Base-by-base conservation (phyloP, 805 yeast genomes). In the Cyberlindnera mrakii region DNA sequence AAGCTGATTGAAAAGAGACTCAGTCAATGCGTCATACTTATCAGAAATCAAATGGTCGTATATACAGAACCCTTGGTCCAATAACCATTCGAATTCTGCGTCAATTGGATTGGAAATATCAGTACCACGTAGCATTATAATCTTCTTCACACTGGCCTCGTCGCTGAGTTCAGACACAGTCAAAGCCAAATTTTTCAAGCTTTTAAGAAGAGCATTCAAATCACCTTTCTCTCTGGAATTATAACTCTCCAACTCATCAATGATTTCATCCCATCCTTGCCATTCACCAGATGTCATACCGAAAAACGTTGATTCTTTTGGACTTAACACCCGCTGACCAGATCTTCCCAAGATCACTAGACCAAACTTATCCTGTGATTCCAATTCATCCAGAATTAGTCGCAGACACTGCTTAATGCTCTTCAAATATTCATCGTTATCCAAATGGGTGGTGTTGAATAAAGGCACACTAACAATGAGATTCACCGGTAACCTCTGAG, bases 211-310 rank as follows among this genome's bases (percentile, higher is more conserved):
- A 6, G 37, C 30, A 16, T 15, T 19, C 30, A 45, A 6, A 20
- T 38, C 33, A 19, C 39, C 31, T 9, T 20, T 32, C 15, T 35
- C 23, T 30, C 36, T 37, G 6, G 47, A 37, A n/a, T 27, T n/a
- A 35, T 48, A 48, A 2, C 68, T 62, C 32, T 60, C 52, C 8
- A 74, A 44, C 9, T 63, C 68, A n/a, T 61, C 57, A 19, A 74
- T 51, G 18, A 75, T 51, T 4, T 66, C 67, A 30, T 63, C 62
- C 77, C 80, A 74, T 1, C 77, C 78, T 11, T 63, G 58, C 80
- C 80, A 77, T 4, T 50, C 49, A 13, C 66, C 57, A 15, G 61
- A 56, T 0, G 70, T 65, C 53, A 74, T 68, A 3, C 81, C 81
- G 34, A 72, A 59, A 48, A 68, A 76, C 7, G 55, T 49, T 1